These are phyloP conservation scores for Eragrostis nindensis DNA, from an alignment of 176 grass and related monocot species.

Conservation along the genomic window DNA sequence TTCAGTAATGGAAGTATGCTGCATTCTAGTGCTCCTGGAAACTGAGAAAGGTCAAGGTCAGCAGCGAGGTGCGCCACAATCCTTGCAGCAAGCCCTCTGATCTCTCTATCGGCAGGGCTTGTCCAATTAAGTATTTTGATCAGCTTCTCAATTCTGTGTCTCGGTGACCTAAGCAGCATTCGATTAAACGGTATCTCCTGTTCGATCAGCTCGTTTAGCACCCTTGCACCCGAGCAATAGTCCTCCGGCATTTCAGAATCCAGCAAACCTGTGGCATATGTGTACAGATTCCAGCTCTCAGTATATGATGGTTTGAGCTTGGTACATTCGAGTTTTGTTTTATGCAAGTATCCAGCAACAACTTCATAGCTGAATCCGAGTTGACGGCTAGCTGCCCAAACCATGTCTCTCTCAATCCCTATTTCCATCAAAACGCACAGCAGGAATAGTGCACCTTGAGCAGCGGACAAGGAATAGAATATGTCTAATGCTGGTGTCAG, in stretches of 20 bases:
- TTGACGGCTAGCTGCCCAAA: not conserved
- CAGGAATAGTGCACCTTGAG: no score
- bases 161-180: not conserved
- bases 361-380: not conserved
- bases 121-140: not conserved
- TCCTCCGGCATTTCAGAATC: not conserved
- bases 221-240: not conserved
- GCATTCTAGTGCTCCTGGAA: slow-evolving; percentile 7
- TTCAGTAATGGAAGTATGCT: not conserved
- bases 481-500: no score
- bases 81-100: slow-evolving; percentile 4
- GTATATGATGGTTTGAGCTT: not conserved
- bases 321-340: not conserved
- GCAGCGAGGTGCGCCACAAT: not conserved
- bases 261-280: not conserved
- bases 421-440: not conserved
- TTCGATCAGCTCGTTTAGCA: not conserved
- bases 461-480: no score
- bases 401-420: no score
- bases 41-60: not conserved
- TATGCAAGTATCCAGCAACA: not conserved
- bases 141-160: not conserved
- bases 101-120: not conserved
- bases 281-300: not conserved
- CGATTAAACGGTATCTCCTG: not conserved